These are phyloP conservation scores for Knoxdaviesia capensis DNA, from an alignment of 2,329 filamentous ascomycete genomes.

Conservation along the genomic window DNA sequence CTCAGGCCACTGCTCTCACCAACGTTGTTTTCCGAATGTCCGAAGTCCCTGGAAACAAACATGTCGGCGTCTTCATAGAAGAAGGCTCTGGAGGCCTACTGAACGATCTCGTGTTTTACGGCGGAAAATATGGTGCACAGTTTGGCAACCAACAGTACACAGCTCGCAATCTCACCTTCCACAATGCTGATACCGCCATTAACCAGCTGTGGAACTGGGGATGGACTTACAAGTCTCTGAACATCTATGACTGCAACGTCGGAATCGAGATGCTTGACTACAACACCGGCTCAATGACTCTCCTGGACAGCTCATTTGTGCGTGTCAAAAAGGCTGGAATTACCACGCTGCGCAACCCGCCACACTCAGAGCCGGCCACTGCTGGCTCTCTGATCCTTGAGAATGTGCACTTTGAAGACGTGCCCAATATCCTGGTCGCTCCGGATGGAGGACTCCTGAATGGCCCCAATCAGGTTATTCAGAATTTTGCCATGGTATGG, in stretches of 20 bases:
- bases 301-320: constrained; percentile 53
- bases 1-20: constrained; percentile 39
- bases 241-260: constrained; percentile 40
- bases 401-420: constrained; percentile 20
- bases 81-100: constrained; percentile 46
- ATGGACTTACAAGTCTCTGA: constrained; percentile 50
- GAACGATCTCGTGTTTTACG: constrained; percentile 50
- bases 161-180: constrained; percentile 46
- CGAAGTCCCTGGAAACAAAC: constrained; percentile 21
- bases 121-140: constrained; percentile 37
- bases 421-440: constrained; percentile 11
- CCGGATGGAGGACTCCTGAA: no score
- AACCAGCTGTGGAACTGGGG: constrained; percentile 60
- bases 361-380: constrained; percentile 13
- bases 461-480: constrained; percentile 20
- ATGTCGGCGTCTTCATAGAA: constrained; percentile 41
- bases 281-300: constrained; percentile 52
- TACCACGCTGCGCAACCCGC: constrained; percentile 21
- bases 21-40: constrained; percentile 36
- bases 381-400: constrained; percentile 25
- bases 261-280: constrained; percentile 46
- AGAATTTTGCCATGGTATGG: constrained; percentile 1
- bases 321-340: constrained; percentile 2
- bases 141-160: constrained; percentile 55
- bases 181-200: constrained; percentile 43